These are phyloP conservation scores for Volvariella volvacea DNA, from an alignment of 1,284 basidiomycete genomes.

Conservation along the genomic window DNA sequence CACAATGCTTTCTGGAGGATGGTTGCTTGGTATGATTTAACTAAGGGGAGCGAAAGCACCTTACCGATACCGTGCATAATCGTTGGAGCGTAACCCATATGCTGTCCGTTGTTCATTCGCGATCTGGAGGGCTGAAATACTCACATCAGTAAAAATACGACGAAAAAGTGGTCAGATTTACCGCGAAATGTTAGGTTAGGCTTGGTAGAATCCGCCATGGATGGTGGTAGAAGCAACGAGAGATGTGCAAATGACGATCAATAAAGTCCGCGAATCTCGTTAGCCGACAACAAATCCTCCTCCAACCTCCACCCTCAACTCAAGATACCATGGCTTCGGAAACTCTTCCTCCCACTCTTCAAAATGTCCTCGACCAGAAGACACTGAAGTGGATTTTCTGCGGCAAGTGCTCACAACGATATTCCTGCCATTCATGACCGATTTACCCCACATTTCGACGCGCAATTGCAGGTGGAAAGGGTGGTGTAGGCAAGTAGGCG, in stretches of 20 bases:
- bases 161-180: constrained; percentile 9
- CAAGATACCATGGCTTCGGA: constrained; percentile 42
- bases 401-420: constrained; percentile 43
- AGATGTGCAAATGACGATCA: constrained; percentile 4
- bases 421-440: constrained; percentile 5
- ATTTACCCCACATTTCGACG: constrained; percentile 2
- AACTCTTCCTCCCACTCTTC: constrained; percentile 71
- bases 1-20: constrained; percentile 76
- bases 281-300: constrained; percentile 1
- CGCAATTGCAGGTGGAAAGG: constrained; percentile 72
- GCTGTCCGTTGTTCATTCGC: constrained; percentile 87
- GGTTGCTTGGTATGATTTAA: neutral
- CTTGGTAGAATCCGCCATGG: constrained; percentile 23
- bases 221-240: neutral
- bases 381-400: constrained; percentile 95
- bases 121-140: constrained; percentile 61
- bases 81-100: constrained; percentile 87
- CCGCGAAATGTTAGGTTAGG: constrained; percentile 27
- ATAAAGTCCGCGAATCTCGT: constrained; percentile 4
- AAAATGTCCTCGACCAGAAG: constrained; percentile 86
- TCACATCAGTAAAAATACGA: neutral
- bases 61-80: constrained; percentile 79
- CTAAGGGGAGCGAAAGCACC: too few species aligned
- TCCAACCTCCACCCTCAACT: constrained; percentile 8
- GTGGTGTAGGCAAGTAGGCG: constrained; percentile 77